Conservation (phyloP, 176 grass and related monocot species). For the Aegilops umbellulata region DNA sequence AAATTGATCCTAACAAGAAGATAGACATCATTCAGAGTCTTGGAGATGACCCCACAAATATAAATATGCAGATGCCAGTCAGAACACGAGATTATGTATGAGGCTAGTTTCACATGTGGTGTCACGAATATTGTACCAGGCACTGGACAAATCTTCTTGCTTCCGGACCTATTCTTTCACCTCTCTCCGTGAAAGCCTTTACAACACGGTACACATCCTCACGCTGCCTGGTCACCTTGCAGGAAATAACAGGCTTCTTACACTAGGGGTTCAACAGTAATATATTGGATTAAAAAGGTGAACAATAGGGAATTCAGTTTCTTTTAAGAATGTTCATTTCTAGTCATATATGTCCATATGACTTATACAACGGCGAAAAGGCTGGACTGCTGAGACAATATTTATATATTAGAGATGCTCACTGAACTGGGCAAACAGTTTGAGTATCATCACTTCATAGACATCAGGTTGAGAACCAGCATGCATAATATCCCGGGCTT, state of each 20-base stretch:
- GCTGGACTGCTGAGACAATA: neutral
- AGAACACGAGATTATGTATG: neutral
- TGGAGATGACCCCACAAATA: neutral
- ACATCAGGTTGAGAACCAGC: neutral
- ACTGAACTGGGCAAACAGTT: neutral
- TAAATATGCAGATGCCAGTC: slow-evolving; percentile 20
- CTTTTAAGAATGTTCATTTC: slow-evolving; percentile 6
- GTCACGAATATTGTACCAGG: slow-evolving; percentile 56
- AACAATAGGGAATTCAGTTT: slow-evolving; percentile 4
- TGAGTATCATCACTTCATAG: slow-evolving; percentile 10
- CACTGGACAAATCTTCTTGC: slow-evolving; percentile 67
- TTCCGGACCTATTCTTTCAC: slow-evolving; percentile 63
- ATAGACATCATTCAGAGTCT: slow-evolving; percentile 6
- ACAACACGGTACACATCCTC: slow-evolving; percentile 89
- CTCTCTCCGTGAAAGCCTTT: slow-evolving; percentile 74
- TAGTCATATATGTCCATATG: slow-evolving; percentile 3
- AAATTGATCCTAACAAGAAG: neutral
- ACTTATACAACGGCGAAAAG: neutral
- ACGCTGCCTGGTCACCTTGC: slow-evolving; percentile 90
- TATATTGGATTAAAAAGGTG: neutral
- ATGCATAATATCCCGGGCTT: neutral
- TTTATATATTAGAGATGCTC: slow-evolving; percentile 4
- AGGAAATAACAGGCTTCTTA: slow-evolving; percentile 60
- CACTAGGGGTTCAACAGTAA: slow-evolving; percentile 35
- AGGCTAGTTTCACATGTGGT: neutral